Base-by-base conservation (phyloP, 805 yeast genomes). In the Kuraishia borneana region DNA sequence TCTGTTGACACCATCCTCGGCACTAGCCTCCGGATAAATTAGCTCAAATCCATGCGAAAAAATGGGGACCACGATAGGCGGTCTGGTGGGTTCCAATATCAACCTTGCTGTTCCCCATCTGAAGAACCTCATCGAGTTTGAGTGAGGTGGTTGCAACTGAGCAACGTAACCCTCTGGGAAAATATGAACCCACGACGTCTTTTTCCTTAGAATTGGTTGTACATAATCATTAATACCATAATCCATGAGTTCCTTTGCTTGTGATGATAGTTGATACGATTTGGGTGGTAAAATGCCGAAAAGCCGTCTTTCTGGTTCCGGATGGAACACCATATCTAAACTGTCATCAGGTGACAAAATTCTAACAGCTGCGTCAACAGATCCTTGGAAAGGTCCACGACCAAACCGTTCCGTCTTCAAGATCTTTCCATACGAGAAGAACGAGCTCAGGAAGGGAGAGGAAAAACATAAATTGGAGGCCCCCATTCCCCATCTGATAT, bases 111-210 rank as follows among this genome's bases (percentile, higher is more conserved):
- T 76, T 0, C 98, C 98, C 97, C 97, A 89, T 50, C 83, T 80
- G 65, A 92, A 89, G 56, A 83, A 89, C 41, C 96, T 65, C 92
- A 92, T 83, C 3, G 96, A 85, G 43, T 84, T 82, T 33, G 70
- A 65, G 50, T 73, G 76, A 0, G 96, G 96, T 23, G 79, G 76
- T 39, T 76, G 68, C 32, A 83, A 53, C 53, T 92, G 98, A 35
- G 89, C 70, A 4, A 89, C 97, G 52, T 79, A 84, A 0, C 94
- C 95, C 54, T 89, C 98, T 0, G 98, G 98, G 55, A 84, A 89
- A 3, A 87, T 74, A 52, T 89, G 97, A 38, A 92, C 73, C 97
- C 97, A 89, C 1, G 84, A 74, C 1, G 92, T 79, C 38, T 70
- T 73, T 12, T 65, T 55, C 36, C 88, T 60, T 19, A 72, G 58